Conservation (phyloP, 371 early-diverging fungal species). For the Synchytrium microbalum region DNA sequence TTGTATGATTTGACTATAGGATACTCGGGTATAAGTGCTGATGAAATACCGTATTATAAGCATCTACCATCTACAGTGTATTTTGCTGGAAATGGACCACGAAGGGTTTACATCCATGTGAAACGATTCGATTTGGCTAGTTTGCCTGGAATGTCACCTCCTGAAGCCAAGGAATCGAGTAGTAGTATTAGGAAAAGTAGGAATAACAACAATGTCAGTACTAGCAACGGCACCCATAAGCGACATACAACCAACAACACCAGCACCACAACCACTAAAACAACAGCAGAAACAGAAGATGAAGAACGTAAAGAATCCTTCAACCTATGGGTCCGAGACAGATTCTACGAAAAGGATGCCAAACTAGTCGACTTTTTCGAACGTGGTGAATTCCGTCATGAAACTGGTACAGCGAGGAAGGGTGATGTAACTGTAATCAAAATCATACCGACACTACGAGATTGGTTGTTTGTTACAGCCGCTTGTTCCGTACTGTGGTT, state of each 20-base stretch:
- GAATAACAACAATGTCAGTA: conserved; percentile 6
- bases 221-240: neutral
- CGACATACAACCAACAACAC: no score
- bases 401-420: neutral
- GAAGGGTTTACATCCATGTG: conserved; percentile 68
- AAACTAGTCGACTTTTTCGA: neutral
- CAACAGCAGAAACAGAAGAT: neutral
- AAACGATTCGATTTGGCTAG: conserved; percentile 44
- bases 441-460: neutral
- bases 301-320: neutral
- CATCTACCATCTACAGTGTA: conserved; percentile 69
- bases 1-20: conserved; percentile 80
- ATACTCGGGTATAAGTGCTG: conserved; percentile 65
- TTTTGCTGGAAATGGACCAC: conserved; percentile 55
- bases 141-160: conserved; percentile 17
- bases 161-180: neutral
- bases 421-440: neutral
- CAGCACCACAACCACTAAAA: neutral
- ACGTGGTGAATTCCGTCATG: neutral
- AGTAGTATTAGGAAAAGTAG: no score
- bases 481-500: neutral
- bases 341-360: neutral
- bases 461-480: conserved; percentile 1
- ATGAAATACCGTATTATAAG: conserved; percentile 69
- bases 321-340: neutral